A percentile compares a stretch with the other conserved stretches of the same genome.
phyloP scores from a whole-genome alignment of 257 asterid genomes.

The Solanum chaucha region DNA sequence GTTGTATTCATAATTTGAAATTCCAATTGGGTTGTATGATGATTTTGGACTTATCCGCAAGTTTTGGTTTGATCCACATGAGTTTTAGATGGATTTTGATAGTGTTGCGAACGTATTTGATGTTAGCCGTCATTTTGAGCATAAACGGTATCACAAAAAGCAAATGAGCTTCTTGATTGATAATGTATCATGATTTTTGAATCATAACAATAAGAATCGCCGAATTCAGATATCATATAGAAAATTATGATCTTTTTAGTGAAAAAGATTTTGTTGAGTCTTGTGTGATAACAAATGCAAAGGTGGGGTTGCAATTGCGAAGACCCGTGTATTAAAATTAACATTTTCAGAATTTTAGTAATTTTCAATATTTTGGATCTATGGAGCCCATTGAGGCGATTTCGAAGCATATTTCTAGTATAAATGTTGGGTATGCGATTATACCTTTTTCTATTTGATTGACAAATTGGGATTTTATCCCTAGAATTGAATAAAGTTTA shows the following conservation, averaged over 20 bases:
- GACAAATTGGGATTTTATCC: no score
- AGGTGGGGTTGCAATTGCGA: no score
- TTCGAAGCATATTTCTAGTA: not conserved
- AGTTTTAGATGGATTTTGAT: no score
- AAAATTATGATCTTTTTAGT: not conserved
- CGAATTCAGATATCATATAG: no score
- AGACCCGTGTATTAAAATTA: no score
- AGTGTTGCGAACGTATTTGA: not conserved
- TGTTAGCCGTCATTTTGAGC: not conserved
- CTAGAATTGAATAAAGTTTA: no score
- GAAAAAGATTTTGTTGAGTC: not conserved
- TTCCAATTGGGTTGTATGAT: no score
- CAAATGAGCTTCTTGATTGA: not conserved
- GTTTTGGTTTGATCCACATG: no score
- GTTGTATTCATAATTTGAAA: no score
- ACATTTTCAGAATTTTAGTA: not conserved
- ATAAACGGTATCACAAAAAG: not conserved
- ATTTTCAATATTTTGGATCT: not conserved
- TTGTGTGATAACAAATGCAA: not conserved
- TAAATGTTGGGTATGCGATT: not conserved
- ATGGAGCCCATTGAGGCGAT: not conserved
- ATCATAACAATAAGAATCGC: no score
- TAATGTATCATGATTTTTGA: not conserved
- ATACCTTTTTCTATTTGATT: no score
- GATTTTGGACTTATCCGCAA: no score